Evolutionary conservation across 352 stramenopile species (phyloP), one percentile per base, ranked within the genome.

Genomic region (Globisporangium nodosum): DNA sequence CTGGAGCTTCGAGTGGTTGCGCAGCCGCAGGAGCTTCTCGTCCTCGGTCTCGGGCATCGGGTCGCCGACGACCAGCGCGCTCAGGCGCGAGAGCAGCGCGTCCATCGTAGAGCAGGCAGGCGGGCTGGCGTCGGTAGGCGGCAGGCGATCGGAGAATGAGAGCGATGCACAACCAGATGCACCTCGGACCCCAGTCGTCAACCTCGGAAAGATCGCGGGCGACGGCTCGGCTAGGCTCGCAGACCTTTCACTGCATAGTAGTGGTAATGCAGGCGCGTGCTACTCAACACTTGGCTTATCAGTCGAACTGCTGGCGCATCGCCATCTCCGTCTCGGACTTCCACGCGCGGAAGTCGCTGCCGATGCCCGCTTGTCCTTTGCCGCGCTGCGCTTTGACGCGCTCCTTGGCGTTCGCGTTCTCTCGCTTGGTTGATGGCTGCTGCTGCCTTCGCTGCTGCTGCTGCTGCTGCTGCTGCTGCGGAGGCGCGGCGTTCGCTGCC

Each of bases 281-380:
- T 27, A 27, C 24, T 27, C 24, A 27, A 27, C 24, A 27, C 9
- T 37, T 11, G 33, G 33, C 5, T 11, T 37, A 37, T 70, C 53
- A 94, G 60, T 90, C 78, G 52, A 85, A 94, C 49, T 90, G 76
- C 66, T 94, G 85, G 1, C 85, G 72, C 54, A 92, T 58, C 9
- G 66, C 58, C 85, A 94, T 94, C 70, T 92, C 85, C 9, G 76
- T 78, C 60, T 94, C 85, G 30, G 75, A 85, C 56, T 90, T 88
- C 85, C 85, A 94, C 27, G 60, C 49, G 24, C 74, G 70, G 35
- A 92, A 94, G 56, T 92, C 71, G 20, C 77, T 81, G 35, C 85
- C 85, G 39, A 94, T 92, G 33, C 82, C 85, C 47, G 81, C 76
- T 53, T 94, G 85, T 33, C 85, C 82, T 33, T 78, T 84, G 24